A percentile compares a stretch with the other conserved stretches of the same genome.
Conservation (phyloP, 2,329 filamentous ascomycete species). For the Sporothrix schenckii region DNA sequence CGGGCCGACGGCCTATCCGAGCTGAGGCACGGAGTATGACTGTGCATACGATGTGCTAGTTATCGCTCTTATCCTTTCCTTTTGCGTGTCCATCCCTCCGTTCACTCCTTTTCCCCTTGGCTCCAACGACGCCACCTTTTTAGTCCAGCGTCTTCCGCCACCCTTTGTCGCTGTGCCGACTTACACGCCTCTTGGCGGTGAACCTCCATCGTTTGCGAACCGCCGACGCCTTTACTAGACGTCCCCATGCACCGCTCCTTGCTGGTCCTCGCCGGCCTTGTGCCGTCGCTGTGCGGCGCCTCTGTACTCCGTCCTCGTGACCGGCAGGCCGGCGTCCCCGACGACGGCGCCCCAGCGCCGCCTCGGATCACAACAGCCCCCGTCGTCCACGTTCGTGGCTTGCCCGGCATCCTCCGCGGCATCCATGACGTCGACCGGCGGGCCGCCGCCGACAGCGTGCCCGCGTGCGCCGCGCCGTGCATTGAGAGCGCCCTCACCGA, state of each 20-base stretch:
- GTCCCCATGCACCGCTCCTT: not conserved
- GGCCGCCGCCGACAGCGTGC: not conserved
- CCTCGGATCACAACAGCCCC: slow-evolving; percentile 17
- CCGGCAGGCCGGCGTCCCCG: not conserved
- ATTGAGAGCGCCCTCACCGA: slow-evolving; percentile 31
- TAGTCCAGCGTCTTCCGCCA: not conserved
- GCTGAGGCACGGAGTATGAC: not conserved
- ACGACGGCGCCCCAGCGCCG: not conserved
- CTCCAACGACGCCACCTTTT: not conserved
- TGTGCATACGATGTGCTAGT: not conserved
- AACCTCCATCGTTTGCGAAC: no score
- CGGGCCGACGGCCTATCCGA: not conserved
- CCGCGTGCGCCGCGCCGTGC: slow-evolving; percentile 31
- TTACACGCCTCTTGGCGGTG: slow-evolving; percentile 20
- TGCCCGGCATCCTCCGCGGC: not conserved
- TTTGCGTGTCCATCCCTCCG: no score
- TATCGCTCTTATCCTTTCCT: not conserved
- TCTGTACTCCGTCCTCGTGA: slow-evolving; percentile 5
- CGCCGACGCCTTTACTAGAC: no score
- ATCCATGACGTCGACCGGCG: not conserved
- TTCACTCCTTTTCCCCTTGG: no score
- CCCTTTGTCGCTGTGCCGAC: not conserved
- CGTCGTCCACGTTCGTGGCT: not conserved
- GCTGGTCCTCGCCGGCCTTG: not conserved
- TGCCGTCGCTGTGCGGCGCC: not conserved